Evolutionary conservation across 345 rosid species (phyloP).

Genomic region (Brassica cretica): DNA sequence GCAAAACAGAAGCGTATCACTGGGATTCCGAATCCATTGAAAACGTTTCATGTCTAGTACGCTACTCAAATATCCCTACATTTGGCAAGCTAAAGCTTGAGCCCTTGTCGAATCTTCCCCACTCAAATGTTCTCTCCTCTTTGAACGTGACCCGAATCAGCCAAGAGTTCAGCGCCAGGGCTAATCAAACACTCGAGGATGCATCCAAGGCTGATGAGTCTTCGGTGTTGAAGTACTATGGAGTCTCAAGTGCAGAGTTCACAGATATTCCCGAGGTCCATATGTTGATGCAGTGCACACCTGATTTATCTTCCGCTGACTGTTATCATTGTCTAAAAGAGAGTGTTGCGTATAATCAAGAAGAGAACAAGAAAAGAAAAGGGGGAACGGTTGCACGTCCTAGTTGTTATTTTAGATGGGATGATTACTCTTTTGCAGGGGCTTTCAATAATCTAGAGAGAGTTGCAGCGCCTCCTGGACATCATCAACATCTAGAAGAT

Average conservation of each 20-base stretch:
- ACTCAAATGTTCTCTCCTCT: background rate
- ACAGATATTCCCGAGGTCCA: constrained; percentile 22
- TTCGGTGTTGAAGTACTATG: constrained; percentile 44
- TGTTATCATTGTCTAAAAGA: constrained; percentile 40
- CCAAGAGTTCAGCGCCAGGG: constrained; percentile 33
- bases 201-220: constrained; percentile 36
- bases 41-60: constrained; percentile 41
- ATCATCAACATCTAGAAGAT: constrained; percentile 23
- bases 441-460: constrained; percentile 6
- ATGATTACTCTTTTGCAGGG: constrained; percentile 7
- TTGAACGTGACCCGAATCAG: constrained; percentile 32
- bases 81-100: constrained; percentile 36
- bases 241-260: constrained; percentile 34
- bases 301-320: constrained; percentile 48
- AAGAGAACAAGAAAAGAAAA: constrained; percentile 21
- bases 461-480: constrained; percentile 32
- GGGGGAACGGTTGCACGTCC: constrained; percentile 47
- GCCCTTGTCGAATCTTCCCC: constrained; percentile 7
- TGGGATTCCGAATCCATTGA: constrained; percentile 28
- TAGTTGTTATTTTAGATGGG: constrained; percentile 48
- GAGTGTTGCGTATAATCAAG: constrained; percentile 3
- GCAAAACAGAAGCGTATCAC: constrained; percentile 41
- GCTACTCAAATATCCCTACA: constrained; percentile 39
- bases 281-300: constrained; percentile 54
- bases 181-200: constrained; percentile 25